A percentile compares a stretch with the other conserved stretches of the same genome.
These are phyloP conservation scores for Vickermania spadyakhi DNA, from an alignment of 208 protist genomes.

Conservation along the genomic window DNA sequence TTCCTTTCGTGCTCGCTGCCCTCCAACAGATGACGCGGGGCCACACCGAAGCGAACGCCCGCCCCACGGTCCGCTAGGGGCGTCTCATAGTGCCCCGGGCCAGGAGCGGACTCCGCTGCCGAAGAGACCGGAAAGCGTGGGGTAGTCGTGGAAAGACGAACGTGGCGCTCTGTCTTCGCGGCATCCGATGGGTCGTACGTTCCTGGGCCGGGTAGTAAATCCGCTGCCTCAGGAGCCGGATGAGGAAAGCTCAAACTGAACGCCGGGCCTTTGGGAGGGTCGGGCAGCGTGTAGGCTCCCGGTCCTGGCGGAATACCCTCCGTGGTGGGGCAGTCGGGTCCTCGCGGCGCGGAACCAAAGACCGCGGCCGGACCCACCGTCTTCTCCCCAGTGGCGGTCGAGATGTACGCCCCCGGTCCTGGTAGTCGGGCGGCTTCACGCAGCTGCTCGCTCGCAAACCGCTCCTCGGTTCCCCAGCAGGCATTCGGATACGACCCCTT, in stretches of 20 bases:
- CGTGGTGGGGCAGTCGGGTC: neutral
- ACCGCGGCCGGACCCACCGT: conserved; percentile 16
- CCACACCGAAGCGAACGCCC: too few relatives aligned
- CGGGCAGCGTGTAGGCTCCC: conserved; percentile 22
- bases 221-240: neutral
- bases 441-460: neutral
- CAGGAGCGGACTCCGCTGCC: neutral
- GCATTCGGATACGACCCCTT: neutral
- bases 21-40: too few relatives aligned
- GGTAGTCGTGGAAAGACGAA: conserved; percentile 7
- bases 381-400: neutral
- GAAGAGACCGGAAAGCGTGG: conserved; percentile 12
- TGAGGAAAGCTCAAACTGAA: conserved; percentile 5
- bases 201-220: conserved; percentile 8
- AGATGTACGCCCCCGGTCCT: conserved; percentile 6
- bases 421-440: neutral
- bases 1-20: neutral
- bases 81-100: neutral
- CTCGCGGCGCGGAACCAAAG: conserved; percentile 28
- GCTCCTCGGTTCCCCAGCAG: neutral
- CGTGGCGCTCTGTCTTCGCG: neutral
- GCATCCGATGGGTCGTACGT: conserved; percentile 13
- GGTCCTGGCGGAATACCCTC: conserved; percentile 16
- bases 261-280: conserved; percentile 12
- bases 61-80: neutral